Base-by-base conservation (phyloP, 441 rosid genomes). In the Rhodomyrtus psidioides region DNA sequence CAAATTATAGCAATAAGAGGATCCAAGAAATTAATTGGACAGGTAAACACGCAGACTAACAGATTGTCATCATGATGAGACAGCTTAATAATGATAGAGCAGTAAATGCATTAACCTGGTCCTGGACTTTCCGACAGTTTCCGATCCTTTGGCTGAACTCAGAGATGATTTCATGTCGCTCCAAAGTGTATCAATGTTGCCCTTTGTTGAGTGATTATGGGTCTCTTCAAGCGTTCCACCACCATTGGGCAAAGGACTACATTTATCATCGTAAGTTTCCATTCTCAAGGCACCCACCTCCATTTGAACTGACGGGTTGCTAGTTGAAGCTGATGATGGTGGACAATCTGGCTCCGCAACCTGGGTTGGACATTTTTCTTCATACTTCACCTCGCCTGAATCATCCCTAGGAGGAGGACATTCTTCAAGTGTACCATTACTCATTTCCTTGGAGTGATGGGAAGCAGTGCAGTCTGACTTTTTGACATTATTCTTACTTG, bases 111-210 rank as follows among this genome's bases (percentile, higher is more conserved):
- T 28, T 49, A 79, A 97, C 99, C 99, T 96, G 90, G 95, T 95
- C 85, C 53, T 91, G 44, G 98, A 93, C 88, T 87, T 91, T 76
- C 92, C 46, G 85, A 95, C 90, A 86, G 89, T 16, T 55, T 60
- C 88, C 19, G 91, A 93, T 84, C 94, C 99, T 87, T 83, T 89
- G 51, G 89, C 85, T 30, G 96, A 89, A 87, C 87, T 59, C 60
- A 94, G 85, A 90, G 93, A 96, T 83, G 92, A 88, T 86, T 94
- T 93, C 90, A 94, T 56, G 34, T 92, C 93, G 24, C 84, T 87
- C 99, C 98, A 93, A 86, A 94, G 92, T 15, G 90, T 88, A 86
- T 92, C 91, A 26, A 87, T 13, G 59, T 88, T 90, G 87, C 82
- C 90, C 85, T 83, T 88, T 84, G 60, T 85, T 57, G 89, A 84